These are phyloP conservation scores for Cajanus cajan DNA, from an alignment of 306 rosid species.

Conservation along the genomic window DNA sequence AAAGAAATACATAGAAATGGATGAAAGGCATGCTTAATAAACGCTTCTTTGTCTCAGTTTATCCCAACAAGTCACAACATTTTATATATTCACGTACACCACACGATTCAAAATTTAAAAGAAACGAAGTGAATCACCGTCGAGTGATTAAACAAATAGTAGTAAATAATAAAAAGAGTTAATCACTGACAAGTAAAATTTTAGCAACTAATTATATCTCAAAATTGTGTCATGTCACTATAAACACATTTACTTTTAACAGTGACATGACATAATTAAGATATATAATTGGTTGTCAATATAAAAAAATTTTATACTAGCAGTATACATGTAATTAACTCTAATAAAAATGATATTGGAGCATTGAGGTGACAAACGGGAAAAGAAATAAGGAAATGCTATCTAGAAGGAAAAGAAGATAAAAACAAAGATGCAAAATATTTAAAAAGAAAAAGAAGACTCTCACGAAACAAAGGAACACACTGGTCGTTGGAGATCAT, in stretches of 20 bases:
- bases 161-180: no score
- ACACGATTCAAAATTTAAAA: conserved; percentile 1
- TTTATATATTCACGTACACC: not conserved
- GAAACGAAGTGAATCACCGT: not conserved
- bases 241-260: no score
- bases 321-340: no score
- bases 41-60: not conserved
- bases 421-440: not conserved
- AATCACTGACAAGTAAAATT: no score
- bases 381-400: not conserved
- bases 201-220: no score
- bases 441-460: not conserved
- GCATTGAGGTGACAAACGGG: not conserved
- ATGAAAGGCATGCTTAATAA: not conserved
- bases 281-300: no score
- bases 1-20: not conserved
- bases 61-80: conserved; percentile 11
- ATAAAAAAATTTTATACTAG: no score
- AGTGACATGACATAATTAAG: no score
- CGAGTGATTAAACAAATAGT: not conserved
- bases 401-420: not conserved
- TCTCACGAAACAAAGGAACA: not conserved
- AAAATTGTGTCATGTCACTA: no score
- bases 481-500: not conserved
- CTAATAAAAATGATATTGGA: not conserved